These are phyloP conservation scores for Ceratobasidium sp. DNA, from an alignment of 1,284 basidiomycete species.

Conservation along the genomic window DNA sequence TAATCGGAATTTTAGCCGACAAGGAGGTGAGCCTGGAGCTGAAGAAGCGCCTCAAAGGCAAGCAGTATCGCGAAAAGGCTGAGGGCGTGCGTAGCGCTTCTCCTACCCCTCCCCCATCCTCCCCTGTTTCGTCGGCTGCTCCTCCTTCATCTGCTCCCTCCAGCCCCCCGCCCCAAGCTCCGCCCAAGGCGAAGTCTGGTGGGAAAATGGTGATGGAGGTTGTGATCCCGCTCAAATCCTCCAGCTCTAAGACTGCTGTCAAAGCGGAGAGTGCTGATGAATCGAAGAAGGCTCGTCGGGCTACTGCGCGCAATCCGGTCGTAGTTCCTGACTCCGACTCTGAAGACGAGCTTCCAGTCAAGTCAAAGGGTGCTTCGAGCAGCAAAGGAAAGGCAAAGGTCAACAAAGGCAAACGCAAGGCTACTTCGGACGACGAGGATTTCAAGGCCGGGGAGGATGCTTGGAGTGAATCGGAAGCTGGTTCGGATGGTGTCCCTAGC, in stretches of 20 bases:
- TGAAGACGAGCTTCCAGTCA: slow-evolving; percentile 41
- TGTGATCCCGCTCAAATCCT: slow-evolving; percentile 52
- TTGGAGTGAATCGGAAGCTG: slow-evolving; percentile 35
- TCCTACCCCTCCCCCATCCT: slow-evolving; percentile 21
- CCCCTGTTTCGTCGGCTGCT: slow-evolving; percentile 19
- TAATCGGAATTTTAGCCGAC: slow-evolving; percentile 34
- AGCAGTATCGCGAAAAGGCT: slow-evolving; percentile 61
- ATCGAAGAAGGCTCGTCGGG: neutral
- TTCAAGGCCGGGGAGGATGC: slow-evolving; percentile 47
- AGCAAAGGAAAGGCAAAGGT: slow-evolving; percentile 45
- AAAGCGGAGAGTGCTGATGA: neutral
- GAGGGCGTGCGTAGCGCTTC: slow-evolving; percentile 43
- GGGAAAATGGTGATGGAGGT: slow-evolving; percentile 57
- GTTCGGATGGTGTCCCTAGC: slow-evolving; percentile 53
- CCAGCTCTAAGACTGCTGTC: slow-evolving; percentile 2
- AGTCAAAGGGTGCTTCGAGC: slow-evolving; percentile 27
- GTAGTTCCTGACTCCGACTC: slow-evolving; percentile 15
- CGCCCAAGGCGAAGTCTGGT: neutral
- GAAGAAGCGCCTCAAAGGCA: slow-evolving; percentile 77
- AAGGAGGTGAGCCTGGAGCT: slow-evolving; percentile 51
- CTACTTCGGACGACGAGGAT: slow-evolving; percentile 44
- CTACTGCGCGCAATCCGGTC: slow-evolving; percentile 25
- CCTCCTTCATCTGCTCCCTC: slow-evolving; percentile 37
- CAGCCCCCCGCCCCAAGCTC: neutral
- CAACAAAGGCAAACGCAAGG: slow-evolving; percentile 32